Percentiles rank a stretch among this genome's conserved stretches.
Evolutionary conservation across 2,329 filamentous ascomycete species (phyloP).

Genomic region (Neonectria hederae): DNA sequence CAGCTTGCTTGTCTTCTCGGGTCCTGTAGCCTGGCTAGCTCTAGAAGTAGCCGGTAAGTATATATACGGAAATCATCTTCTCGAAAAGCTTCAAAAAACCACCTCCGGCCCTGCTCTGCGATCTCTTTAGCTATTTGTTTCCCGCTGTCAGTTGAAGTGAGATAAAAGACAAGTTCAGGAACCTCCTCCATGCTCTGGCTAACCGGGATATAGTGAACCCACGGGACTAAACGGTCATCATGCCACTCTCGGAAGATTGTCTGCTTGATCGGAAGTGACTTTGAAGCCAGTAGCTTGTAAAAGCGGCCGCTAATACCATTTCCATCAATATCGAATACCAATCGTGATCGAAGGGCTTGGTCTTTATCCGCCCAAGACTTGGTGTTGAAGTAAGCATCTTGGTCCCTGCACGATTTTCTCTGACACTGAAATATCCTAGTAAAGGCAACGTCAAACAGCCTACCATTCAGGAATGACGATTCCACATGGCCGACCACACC

Average conservation of each 20-base stretch:
- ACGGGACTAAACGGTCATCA: constrained; percentile 63
- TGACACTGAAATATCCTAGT: constrained; percentile 58
- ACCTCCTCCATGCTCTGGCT: constrained; percentile 60
- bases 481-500: constrained; percentile 30
- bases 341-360: constrained; percentile 49
- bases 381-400: constrained; percentile 44
- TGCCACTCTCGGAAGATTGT: constrained; percentile 67
- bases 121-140: constrained; percentile 59
- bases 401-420: constrained; percentile 47
- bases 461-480: constrained; percentile 49
- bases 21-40: constrained; percentile 58
- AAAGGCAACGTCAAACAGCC: constrained; percentile 56
- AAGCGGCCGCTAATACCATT: constrained; percentile 65
- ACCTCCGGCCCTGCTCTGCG: constrained; percentile 62
- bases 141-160: constrained; percentile 57
- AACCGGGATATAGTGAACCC: constrained; percentile 66
- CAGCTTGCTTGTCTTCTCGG: constrained; percentile 25
- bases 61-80: constrained; percentile 69
- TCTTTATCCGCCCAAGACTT: constrained; percentile 47
- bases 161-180: constrained; percentile 59
- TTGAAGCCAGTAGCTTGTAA: constrained; percentile 59
- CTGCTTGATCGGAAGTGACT: constrained; percentile 60
- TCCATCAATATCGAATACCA: constrained; percentile 65
- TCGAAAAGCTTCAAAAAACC: constrained; percentile 63
- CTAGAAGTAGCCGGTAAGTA: constrained; percentile 68